Conservation (phyloP, 2,329 filamentous ascomycete species). For the Didymella pomorum region DNA sequence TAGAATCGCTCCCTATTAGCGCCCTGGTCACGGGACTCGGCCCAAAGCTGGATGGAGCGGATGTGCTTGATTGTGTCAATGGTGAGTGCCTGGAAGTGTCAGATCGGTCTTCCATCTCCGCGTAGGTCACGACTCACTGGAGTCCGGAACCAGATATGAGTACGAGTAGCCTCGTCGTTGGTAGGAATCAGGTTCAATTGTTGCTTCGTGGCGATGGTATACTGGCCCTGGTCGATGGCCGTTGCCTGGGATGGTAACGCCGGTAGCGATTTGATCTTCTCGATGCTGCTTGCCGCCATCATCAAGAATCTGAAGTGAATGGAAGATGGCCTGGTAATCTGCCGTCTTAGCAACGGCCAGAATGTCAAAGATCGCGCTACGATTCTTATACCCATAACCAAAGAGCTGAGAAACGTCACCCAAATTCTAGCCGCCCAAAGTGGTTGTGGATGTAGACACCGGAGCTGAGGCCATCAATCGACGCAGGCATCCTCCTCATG, state of each 20-base stretch:
- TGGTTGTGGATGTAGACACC: background rate
- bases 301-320: background rate
- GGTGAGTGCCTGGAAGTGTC: background rate
- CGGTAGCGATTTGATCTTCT: background rate
- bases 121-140: background rate
- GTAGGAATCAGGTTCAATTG: background rate
- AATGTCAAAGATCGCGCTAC: background rate
- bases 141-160: slow-evolving; percentile 2
- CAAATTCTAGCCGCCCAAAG: background rate
- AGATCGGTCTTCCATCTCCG: background rate
- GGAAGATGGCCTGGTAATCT: background rate
- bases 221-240: background rate
- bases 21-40: slow-evolving; percentile 1
- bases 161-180: background rate
- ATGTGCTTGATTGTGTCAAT: background rate
- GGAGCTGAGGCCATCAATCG: background rate
- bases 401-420: background rate
- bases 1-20: background rate
- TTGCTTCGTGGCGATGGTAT: background rate
- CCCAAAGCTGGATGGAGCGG: background rate
- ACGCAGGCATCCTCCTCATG: background rate
- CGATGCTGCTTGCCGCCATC: background rate
- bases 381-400: background rate
- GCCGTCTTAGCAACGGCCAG: background rate
- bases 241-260: background rate